These are phyloP conservation scores for Euphrasia arctica DNA, from an alignment of 305 asterid species.

Conservation along the genomic window DNA sequence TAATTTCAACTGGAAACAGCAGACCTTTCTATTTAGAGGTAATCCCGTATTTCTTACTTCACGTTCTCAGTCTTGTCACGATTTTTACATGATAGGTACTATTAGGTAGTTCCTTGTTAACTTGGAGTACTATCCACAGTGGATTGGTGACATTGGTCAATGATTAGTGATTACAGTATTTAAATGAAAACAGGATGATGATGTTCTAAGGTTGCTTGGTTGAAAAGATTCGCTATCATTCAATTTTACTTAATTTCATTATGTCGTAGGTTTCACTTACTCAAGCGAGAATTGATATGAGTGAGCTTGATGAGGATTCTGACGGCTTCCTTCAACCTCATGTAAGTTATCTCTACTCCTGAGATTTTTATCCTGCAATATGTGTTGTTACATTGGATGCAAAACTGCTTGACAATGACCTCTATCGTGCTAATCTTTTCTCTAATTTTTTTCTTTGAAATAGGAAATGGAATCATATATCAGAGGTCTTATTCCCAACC, in stretches of 20 bases:
- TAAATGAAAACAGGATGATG: too few relatives aligned
- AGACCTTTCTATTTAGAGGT: slow-evolving; percentile 11
- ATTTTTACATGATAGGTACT: too few relatives aligned
- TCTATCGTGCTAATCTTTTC: slow-evolving; percentile 20
- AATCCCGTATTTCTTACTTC: neutral
- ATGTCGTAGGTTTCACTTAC: slow-evolving; percentile 89
- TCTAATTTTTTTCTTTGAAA: slow-evolving; percentile 14
- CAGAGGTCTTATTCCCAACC: slow-evolving; percentile 94
- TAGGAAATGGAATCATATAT: slow-evolving; percentile 99
- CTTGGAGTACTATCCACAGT: too few relatives aligned
- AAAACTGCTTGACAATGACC: slow-evolving; percentile 19
- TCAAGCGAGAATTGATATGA: slow-evolving; percentile 99
- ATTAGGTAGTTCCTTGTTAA: too few relatives aligned
- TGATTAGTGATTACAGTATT: too few relatives aligned
- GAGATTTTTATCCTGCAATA: slow-evolving; percentile 26
- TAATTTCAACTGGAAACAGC: slow-evolving; percentile 1
- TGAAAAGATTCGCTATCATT: neutral
- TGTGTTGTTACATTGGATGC: slow-evolving; percentile 12
- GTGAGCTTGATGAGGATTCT: slow-evolving; percentile 99
- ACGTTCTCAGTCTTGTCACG: too few relatives aligned
- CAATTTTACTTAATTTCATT: slow-evolving; percentile 21
- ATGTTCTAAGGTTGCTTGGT: neutral
- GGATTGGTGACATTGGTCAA: too few relatives aligned
- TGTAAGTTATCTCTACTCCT: slow-evolving; percentile 48
- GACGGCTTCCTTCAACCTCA: slow-evolving; percentile 99